Conservation (phyloP, 345 rosid genomes). For the Atalantia buxifolia region DNA sequence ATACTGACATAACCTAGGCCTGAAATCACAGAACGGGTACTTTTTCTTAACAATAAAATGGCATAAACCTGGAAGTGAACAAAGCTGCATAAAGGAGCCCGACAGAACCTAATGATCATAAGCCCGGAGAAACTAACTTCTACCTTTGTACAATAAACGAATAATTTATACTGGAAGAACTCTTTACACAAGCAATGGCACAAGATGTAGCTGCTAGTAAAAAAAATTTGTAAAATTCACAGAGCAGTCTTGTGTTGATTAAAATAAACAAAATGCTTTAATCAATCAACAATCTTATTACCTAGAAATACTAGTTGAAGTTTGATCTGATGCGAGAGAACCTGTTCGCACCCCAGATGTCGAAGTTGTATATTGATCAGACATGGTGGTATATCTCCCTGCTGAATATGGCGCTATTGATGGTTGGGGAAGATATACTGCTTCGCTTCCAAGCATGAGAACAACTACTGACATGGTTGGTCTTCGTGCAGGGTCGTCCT, state of each 20-base stretch:
- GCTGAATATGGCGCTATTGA: slow-evolving; percentile 26
- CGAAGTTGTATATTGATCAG: slow-evolving; percentile 25
- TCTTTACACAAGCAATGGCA: neutral
- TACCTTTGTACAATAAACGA: neutral
- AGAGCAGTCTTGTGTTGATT: neutral
- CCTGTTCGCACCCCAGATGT: slow-evolving; percentile 8
- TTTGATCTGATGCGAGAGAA: slow-evolving; percentile 24
- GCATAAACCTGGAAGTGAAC: neutral
- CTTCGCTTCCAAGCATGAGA: slow-evolving; percentile 47
- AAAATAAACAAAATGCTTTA: neutral
- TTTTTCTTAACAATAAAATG: neutral
- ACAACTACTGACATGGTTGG: slow-evolving; percentile 44
- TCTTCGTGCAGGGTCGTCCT: slow-evolving; percentile 38
- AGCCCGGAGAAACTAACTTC: neutral
- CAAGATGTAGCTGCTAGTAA: neutral
- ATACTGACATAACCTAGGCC: neutral
- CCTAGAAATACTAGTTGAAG: slow-evolving; percentile 24
- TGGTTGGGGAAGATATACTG: slow-evolving; percentile 32
- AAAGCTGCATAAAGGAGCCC: neutral
- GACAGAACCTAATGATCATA: neutral
- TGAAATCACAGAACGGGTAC: neutral
- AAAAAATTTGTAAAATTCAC: neutral
- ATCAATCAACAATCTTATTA: neutral
- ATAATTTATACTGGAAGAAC: neutral
- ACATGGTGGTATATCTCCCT: slow-evolving; percentile 19